These are phyloP conservation scores for Bonia amplexicaulis DNA, from an alignment of 176 grass and related monocot species.

Conservation along the genomic window DNA sequence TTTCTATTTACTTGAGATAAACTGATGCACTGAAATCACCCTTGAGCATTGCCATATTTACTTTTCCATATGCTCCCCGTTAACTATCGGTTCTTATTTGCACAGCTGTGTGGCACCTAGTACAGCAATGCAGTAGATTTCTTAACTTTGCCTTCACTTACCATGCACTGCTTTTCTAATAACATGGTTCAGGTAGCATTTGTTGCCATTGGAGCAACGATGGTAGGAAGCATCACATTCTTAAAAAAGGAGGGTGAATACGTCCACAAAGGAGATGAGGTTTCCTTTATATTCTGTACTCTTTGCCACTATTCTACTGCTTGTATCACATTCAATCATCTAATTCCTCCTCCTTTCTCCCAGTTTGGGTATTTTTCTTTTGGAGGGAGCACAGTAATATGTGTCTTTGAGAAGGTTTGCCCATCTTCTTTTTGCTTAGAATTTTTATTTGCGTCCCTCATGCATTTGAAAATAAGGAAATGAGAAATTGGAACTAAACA, in stretches of 20 bases:
- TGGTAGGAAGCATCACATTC: conserved; percentile 92
- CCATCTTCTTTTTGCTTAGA: not conserved
- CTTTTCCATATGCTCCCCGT: not conserved
- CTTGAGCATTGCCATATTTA: not conserved
- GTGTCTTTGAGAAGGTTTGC: conserved; percentile 87
- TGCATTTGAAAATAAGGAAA: not conserved
- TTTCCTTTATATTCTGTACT: conserved; percentile 26
- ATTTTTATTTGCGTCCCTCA: too few relatives aligned
- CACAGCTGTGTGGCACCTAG: not conserved
- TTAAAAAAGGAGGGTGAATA: conserved; percentile 64
- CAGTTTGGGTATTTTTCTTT: conserved; percentile 98
- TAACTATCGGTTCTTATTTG: not conserved
- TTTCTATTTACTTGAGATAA: not conserved
- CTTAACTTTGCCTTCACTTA: not conserved
- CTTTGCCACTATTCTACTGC: not conserved
- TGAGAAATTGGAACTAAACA: not conserved
- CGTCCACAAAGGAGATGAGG: conserved; percentile 94
- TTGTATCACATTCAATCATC: not conserved
- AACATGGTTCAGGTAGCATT: conserved; percentile 70
- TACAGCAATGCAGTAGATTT: not conserved
- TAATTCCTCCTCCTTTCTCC: conserved; percentile 14
- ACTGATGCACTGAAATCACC: not conserved
- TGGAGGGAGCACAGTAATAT: conserved; percentile 98
- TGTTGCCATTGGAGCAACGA: conserved; percentile 96
- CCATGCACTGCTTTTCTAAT: conserved; percentile 2